Evolutionary conservation across 1,284 basidiomycete genomes (phyloP), one percentile per base, ranked within the genome.

Genomic region (Ceratobasidium sp.): DNA sequence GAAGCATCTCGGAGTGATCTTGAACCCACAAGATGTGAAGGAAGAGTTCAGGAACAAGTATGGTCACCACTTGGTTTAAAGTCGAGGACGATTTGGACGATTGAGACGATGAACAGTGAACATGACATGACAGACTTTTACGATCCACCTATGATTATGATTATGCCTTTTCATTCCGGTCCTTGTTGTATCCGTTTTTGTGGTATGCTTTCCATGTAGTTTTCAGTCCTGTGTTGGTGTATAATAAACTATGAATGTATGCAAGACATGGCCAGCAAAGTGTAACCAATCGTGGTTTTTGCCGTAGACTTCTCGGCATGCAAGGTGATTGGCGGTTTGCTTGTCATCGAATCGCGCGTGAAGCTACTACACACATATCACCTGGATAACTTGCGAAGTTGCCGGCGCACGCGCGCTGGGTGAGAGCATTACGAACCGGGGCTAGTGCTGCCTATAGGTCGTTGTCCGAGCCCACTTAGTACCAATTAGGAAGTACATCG

Each of bases 1-100:
- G 36, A 64, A 64, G 50, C 33, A 49, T 1, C 16, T 64, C 21
- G 60, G 60, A 13, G 60, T 64, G 14, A 54, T 64, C n/a, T 42
- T 64, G 50, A 41, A 64, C 36, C 21, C 33, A 29, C 33, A 3
- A 1, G 60, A 42, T 9, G 39, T 64, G 21, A 16, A 25, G 6
- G 39, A 33, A 3, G 60, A 53, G 39, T 39, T 64, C 11, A 39
- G 53, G 50, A 62, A 19, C 7, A 44, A 46, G n/a, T 62, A 36
- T 41, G 58, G 58, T n/a, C 44, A n/a, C 13, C 6, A 46, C 9
- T 25, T 21, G 21, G 7, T 62, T 27, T 62, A 23, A 59, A n/a
- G 19, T n/a, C n/a, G 14, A 14, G 11, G 21, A n/a, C 19, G 39
- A 16, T 8, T 41, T 41, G 39, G 39, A n/a, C n/a, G n/a, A 36